phyloP scores from a whole-genome alignment of 495 filamentous ascomycete species.

The Aspergillus baeticus region DNA sequence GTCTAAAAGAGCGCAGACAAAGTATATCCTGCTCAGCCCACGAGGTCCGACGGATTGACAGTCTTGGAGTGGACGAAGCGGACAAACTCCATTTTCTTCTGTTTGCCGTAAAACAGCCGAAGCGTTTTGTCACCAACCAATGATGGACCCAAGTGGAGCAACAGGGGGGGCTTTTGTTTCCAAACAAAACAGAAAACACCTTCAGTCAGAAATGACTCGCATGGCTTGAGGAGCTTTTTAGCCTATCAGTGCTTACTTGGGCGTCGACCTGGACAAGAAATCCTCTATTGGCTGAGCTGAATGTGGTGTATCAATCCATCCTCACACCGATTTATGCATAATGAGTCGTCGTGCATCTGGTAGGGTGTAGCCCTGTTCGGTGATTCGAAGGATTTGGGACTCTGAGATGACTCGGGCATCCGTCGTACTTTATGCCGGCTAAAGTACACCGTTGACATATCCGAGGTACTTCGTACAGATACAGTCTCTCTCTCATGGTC shows the following conservation, averaged over 20 bases:
- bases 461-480: too few species aligned
- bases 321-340: constrained; percentile 8
- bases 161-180: neutral
- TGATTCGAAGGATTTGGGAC: neutral
- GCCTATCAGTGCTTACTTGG: neutral
- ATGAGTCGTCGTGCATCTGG: constrained; percentile 4
- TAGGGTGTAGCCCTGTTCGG: neutral
- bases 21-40: neutral
- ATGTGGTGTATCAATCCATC: neutral
- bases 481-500: too few species aligned
- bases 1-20: constrained; percentile 3
- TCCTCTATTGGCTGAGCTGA: neutral
- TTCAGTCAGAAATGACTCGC: constrained; percentile 20
- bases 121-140: neutral
- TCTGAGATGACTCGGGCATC: neutral
- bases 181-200: neutral
- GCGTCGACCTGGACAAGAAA: neutral
- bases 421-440: neutral
- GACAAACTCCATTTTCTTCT: constrained; percentile 5
- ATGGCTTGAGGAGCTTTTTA: constrained; percentile 3
- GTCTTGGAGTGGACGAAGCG: neutral
- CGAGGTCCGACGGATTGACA: neutral
- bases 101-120: neutral
- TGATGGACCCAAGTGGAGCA: neutral
- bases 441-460: constrained; percentile 1